Conservation (phyloP, 306 rosid genomes). For the Phaseolus lunatus region DNA sequence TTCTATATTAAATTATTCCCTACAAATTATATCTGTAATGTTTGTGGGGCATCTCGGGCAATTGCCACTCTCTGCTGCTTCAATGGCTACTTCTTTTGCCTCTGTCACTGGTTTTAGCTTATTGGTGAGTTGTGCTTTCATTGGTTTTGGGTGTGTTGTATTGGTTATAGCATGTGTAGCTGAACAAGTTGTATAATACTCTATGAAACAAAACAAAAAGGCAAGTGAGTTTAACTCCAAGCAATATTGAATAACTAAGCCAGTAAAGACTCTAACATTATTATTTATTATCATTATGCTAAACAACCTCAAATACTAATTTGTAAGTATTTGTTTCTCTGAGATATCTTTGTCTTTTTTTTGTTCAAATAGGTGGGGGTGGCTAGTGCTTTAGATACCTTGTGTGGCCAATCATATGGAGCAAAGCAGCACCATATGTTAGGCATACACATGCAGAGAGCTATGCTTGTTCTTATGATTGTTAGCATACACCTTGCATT, state of each 20-base stretch:
- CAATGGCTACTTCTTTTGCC: conserved; percentile 79
- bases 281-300: not conserved
- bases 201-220: not conserved
- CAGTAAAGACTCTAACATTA: not conserved
- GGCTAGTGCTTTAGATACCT: conserved; percentile 80
- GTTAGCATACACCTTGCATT: conserved; percentile 57
- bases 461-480: conserved; percentile 56
- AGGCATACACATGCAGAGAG: conserved; percentile 74
- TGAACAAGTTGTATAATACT: not conserved
- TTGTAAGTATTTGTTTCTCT: conserved; percentile 18
- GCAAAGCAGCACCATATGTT: conserved; percentile 70
- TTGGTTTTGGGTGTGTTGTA: not conserved
- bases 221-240: not conserved
- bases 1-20: conserved; percentile 55
- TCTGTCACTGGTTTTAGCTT: conserved; percentile 80
- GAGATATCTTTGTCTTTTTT: not conserved
- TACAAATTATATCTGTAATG: conserved; percentile 75
- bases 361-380: conserved; percentile 59
- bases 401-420: conserved; percentile 78
- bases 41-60: conserved; percentile 80
- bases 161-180: conserved; percentile 11
- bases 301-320: not conserved
- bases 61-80: conserved; percentile 67
- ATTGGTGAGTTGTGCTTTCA: conserved; percentile 55
- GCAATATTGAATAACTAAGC: not conserved